Evolutionary conservation across 2,329 filamentous ascomycete genomes (phyloP).

Genomic region (Claviceps humidiphila): DNA sequence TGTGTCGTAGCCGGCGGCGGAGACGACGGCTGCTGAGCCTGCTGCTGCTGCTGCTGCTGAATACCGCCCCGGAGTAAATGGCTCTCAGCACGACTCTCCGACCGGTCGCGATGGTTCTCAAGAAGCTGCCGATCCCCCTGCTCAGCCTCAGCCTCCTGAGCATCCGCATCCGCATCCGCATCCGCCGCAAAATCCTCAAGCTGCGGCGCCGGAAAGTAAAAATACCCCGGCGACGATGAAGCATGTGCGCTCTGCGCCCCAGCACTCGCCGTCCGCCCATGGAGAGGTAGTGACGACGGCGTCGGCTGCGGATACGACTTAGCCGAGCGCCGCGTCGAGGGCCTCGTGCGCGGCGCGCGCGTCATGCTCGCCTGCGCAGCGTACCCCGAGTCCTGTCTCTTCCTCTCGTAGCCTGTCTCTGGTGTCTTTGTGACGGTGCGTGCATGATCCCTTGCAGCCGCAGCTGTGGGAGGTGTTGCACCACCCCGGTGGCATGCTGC

Average conservation of each 20-base stretch:
- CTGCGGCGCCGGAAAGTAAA: slow-evolving; percentile 36
- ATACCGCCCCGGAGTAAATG: too few relatives aligned
- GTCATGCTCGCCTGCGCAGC: slow-evolving; percentile 24
- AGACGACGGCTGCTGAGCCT: slow-evolving; percentile 10
- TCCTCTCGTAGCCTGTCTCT: background rate
- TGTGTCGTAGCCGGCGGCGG: slow-evolving; percentile 44
- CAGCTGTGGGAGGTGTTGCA: too few relatives aligned
- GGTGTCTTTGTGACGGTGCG: too few relatives aligned
- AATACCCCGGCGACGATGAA: slow-evolving; percentile 26
- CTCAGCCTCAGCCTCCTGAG: too few relatives aligned
- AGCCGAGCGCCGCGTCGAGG: slow-evolving; percentile 27
- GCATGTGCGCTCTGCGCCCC: slow-evolving; percentile 12
- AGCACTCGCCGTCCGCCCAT: slow-evolving; percentile 17
- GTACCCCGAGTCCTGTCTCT: slow-evolving; percentile 44
- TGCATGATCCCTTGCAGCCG: too few relatives aligned
- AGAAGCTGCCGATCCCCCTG: too few relatives aligned
- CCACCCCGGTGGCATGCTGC: too few relatives aligned
- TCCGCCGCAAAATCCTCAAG: slow-evolving; percentile 14
- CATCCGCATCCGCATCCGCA: too few relatives aligned
- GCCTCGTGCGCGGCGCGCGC: slow-evolving; percentile 20
- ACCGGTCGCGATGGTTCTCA: background rate
- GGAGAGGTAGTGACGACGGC: slow-evolving; percentile 17
- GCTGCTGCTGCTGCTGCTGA: background rate
- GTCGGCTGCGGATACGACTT: slow-evolving; percentile 21
- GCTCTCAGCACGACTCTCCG: too few relatives aligned